These are phyloP conservation scores for Eleusine indica DNA, from an alignment of 176 grass and related monocot genomes.

Conservation along the genomic window DNA sequence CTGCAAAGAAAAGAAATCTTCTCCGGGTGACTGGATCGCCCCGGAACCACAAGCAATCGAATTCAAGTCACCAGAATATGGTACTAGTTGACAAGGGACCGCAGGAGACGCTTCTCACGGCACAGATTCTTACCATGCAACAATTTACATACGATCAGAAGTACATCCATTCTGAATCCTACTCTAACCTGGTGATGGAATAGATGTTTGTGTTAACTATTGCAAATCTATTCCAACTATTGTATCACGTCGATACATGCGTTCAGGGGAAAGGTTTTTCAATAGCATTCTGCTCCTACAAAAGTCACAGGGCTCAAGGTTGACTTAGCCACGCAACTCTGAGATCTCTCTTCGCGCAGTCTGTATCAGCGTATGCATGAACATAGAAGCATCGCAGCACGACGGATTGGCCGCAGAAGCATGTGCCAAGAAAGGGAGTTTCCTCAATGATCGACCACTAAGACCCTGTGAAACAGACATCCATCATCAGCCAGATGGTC, in stretches of 20 bases:
- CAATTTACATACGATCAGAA: conserved; percentile 31
- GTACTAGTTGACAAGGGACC: background rate
- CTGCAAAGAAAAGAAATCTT: too few species aligned
- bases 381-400: conserved; percentile 55
- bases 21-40: too few species aligned
- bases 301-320: background rate
- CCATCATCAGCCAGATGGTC: background rate
- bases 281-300: conserved; percentile 27
- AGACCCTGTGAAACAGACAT: conserved; percentile 57
- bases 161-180: conserved; percentile 14
- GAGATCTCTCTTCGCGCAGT: conserved; percentile 75
- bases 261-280: background rate
- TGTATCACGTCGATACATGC: background rate
- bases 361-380: conserved; percentile 66
- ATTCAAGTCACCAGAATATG: background rate
- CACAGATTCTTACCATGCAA: background rate
- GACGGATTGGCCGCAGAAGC: conserved; percentile 62
- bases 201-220: background rate
- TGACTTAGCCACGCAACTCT: conserved; percentile 57
- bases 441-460: conserved; percentile 85
- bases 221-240: conserved; percentile 11
- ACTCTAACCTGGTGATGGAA: conserved; percentile 15
- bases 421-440: conserved; percentile 95
- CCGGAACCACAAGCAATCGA: too few species aligned
- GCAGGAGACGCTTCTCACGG: background rate